Evolutionary conservation across 148 eudicot genomes (phyloP), one percentile per base, ranked within the genome.

Genomic region (Cornus controversa): DNA sequence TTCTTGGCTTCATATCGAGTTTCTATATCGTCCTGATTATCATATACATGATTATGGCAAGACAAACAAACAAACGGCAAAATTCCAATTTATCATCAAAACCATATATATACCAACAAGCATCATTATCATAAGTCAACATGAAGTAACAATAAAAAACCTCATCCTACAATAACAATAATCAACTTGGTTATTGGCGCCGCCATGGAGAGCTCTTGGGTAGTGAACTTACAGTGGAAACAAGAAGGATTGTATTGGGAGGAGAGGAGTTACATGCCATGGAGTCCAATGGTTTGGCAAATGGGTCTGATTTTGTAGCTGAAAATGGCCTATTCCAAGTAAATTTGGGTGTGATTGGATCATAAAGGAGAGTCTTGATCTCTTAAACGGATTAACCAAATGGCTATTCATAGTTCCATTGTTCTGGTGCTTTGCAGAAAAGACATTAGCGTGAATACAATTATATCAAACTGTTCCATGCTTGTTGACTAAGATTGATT

Each of bases 131-230:
- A 13, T 50, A 50, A 1, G 57, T 50, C 18, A 13, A 14, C 0
- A 0, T 50, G 4, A 16, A 50, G 14, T 50, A 50, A 50, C 10
- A 40, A 40, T 40, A 9, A 40, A 40, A 40, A 20, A 50, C 57
- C 57, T 50, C 7, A 20, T 50, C 18, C 16, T 45, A 45, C 10
- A 50, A 34, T 2, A 18, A 40, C 34, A 54, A 70, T 23, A 47
- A 16, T 29, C 22, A 70, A 25, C 20, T 23, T n/a, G 98, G 94
- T 50, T 90, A 93, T 91, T 4, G 85, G 80, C n/a, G n/a, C n/a
- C n/a, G n/a, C n/a, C n/a, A n/a, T 67, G 53, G 66, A 7, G 87
- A 75, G 74, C 57, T 71, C 65, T 76, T 85, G 3, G 64, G 11
- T 29, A 73, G 81, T 16, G 83, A 69, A 68, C 31, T 72, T 16